phyloP scores from a whole-genome alignment of 2,329 filamentous ascomycete species.

The Cordyceps farinosa region DNA sequence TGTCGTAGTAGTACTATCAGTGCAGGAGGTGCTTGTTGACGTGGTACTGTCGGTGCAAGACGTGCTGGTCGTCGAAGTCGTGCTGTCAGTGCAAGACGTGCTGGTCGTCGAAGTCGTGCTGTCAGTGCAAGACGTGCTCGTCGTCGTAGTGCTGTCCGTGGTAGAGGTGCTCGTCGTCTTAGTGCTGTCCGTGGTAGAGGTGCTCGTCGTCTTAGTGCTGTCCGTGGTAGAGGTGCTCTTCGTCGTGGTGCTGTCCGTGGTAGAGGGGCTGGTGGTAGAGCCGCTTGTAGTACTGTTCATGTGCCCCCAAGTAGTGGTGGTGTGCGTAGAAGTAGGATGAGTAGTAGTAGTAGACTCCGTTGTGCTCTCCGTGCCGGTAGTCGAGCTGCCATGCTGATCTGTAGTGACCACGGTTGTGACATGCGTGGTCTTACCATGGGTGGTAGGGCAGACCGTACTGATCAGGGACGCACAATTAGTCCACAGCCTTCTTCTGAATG shows the following conservation, averaged over 20 bases:
- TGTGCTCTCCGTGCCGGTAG: neutral
- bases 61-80: neutral
- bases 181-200: neutral
- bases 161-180: fast-evolving
- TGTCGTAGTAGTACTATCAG: neutral
- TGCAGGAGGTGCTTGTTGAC: neutral
- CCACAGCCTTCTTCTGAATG: neutral
- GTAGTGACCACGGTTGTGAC: neutral
- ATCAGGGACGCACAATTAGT: neutral
- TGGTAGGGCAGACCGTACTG: slow-evolving; percentile 2
- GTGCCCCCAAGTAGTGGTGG: too few relatives aligned
- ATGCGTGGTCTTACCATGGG: neutral
- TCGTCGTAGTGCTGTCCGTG: neutral
- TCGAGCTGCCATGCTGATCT: too few relatives aligned
- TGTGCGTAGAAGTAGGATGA: too few relatives aligned
- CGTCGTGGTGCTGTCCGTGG: too few relatives aligned
- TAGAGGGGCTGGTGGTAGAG: too few relatives aligned
- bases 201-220: too few relatives aligned
- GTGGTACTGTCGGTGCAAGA: neutral
- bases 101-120: neutral
- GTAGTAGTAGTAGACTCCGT: neutral
- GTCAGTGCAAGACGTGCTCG: neutral
- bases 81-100: neutral
- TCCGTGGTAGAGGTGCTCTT: too few relatives aligned
- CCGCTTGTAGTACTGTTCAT: too few relatives aligned